Base-by-base conservation (phyloP, 225 moss, liverwort and hornwort genomes). In the Thuidium tamariscinum region DNA sequence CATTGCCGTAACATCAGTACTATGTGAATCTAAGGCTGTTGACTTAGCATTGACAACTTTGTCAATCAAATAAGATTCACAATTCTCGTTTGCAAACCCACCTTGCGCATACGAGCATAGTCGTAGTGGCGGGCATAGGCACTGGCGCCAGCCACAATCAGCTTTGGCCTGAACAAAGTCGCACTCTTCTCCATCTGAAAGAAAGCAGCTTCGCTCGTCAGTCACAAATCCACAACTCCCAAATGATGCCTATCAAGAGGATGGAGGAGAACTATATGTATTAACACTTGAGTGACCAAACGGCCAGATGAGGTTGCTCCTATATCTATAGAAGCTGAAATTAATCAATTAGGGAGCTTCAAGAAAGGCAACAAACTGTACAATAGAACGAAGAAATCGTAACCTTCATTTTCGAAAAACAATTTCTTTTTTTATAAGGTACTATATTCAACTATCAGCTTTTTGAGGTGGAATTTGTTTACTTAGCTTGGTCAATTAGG, bases 121-220 rank as follows among this genome's bases (percentile, higher is more conserved):
- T 97, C 95, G 71, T 97, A 98, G 90, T 96, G 95, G 84, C 98
- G 92, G 36, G 98, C 93, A 87, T 98, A 98, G 13, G 98, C 98
- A 91, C 95, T 97, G 16, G 97, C 98, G 32, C 95, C 98, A 41
- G 97, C 97, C 54, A 98, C 96, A 69, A 97, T 92, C 74, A 98
- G 86, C 92, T 98, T 98, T 7, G 98, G 98, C 91, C 98, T 94
- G 84, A 93, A 96, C 52, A 97, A 89, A 83, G 90, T 20, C 3
- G 98, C 98, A 34, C 92, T 87, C 80, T 93, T 96, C 90, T 97
- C 96, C 91, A 97, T 94, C 97, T 96, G 90, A 46, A 77, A 64
- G 51, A 61, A 83, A 34, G 78, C 62, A 62, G 77, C 11, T 29
- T 57, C 19, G 34, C 25, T 48, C 36, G 6, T 66, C 14, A 48